Evolutionary conservation across 1,139 yeast species (phyloP), one percentile per base, ranked within the genome.

Genomic region (Hemisphaericaspora xylanilytica): DNA sequence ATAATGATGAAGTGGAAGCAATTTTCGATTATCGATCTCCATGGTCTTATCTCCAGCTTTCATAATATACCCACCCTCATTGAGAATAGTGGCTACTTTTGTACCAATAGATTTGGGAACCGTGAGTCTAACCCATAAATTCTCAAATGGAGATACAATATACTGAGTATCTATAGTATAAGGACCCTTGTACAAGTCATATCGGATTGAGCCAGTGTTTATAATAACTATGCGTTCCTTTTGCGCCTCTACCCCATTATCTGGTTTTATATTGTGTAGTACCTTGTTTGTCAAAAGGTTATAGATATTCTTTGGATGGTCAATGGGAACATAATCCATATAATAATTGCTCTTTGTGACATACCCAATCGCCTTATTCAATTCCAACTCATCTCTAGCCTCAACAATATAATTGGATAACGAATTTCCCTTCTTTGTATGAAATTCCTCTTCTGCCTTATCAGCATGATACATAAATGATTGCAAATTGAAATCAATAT

Each of bases 141-240:
- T 89, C 40, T 76, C 70, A 61, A 89, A 92, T 0, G 98, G 97
- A 0, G 95, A 82, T 0, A 92, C 85, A 35, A 85, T 87, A 55
- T 71, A 92, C 44, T 85, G 85, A 0, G 94, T 73, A 59, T 90
- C 96, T 32, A 69, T 63, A 0, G 96, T 89, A 56, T 84, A 92
- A 1, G 83, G 80, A 0, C 97, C 98, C 57, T 83, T 79, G 64
- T 85, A 85, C 40, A 92, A 62, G 56, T 92, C 97, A 56, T 87
- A 92, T 37, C 98, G 75, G 4, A 92, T 74, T 0, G 95, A 85
- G 0, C 97, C 97, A 0, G 97, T 85, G 55, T 92, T 92, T 43
- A 88, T 78, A 34, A 86, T 63, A 24, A 88, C 73, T 18, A 81
- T 65, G 43, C 96, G 68, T 20, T 85, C 76, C 1, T 48, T 47